These are phyloP conservation scores for Colletotrichum gigasporum DNA, from an alignment of 2,329 filamentous ascomycete genomes.

Conservation along the genomic window DNA sequence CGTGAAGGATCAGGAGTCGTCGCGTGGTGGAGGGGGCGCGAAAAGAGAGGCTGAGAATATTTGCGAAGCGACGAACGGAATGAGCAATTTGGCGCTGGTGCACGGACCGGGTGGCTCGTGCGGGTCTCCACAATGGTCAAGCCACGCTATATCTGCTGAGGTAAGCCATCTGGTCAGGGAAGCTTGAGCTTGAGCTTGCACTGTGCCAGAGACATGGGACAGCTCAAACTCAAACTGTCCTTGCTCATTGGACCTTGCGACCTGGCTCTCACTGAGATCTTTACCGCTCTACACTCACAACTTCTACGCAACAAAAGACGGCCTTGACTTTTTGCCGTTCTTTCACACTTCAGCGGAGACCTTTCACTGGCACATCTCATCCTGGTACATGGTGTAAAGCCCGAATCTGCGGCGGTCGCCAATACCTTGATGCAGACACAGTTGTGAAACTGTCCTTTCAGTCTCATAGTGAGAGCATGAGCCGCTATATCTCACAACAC, in stretches of 20 bases:
- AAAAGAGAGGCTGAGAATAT: constrained; percentile 17
- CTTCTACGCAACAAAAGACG: too few species aligned
- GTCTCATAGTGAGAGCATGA: constrained; percentile 11
- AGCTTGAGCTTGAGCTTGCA: background rate
- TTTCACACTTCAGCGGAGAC: background rate
- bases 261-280: constrained; percentile 10
- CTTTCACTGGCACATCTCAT: too few species aligned
- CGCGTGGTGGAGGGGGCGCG: constrained; percentile 17
- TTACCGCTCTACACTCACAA: background rate
- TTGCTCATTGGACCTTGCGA: background rate
- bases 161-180: constrained; percentile 7
- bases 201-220: constrained; percentile 4
- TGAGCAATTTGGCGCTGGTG: constrained; percentile 19
- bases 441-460: constrained; percentile 13
- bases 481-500: background rate
- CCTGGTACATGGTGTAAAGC: too few species aligned
- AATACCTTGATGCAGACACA: background rate
- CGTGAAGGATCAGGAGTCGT: background rate
- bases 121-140: background rate
- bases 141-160: background rate
- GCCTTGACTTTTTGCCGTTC: too few species aligned
- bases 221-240: background rate
- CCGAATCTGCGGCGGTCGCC: too few species aligned
- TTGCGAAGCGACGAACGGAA: constrained; percentile 12
- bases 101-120: constrained; percentile 23